Evolutionary conservation across 2,329 filamentous ascomycete genomes (phyloP).

Genomic region (Penicillium paneum): DNA sequence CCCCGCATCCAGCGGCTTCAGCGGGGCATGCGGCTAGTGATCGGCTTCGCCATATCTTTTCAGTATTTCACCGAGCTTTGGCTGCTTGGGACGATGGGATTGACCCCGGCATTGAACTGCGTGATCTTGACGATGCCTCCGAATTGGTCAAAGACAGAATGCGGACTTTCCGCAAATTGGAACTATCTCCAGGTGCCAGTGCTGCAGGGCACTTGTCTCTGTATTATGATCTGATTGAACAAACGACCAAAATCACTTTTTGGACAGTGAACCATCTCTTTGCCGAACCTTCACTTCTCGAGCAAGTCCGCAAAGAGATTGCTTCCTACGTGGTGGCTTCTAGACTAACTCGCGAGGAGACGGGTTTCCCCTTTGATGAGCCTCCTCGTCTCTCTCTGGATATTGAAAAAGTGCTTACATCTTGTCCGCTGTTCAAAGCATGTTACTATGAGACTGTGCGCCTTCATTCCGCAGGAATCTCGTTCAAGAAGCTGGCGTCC

Average conservation of each 20-base stretch:
- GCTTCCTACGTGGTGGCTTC: constrained; percentile 40
- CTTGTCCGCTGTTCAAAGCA: constrained; percentile 48
- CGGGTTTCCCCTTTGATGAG: constrained; percentile 44
- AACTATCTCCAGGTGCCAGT: constrained; percentile 38
- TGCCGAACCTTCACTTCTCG: constrained; percentile 39
- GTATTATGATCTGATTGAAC: constrained; percentile 55
- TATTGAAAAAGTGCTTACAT: constrained; percentile 39
- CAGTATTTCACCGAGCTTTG: constrained; percentile 45
- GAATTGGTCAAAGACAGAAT: constrained; percentile 45
- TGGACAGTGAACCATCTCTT: constrained; percentile 51
- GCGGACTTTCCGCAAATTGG: constrained; percentile 38
- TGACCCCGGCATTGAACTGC: constrained; percentile 44
- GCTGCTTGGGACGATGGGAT: constrained; percentile 42
- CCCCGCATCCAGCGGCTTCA: constrained; percentile 52
- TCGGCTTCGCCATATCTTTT: constrained; percentile 41
- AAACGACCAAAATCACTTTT: constrained; percentile 52
- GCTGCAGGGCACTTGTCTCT: constrained; percentile 48
- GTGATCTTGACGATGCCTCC: constrained; percentile 50
- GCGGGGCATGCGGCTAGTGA: constrained; percentile 48
- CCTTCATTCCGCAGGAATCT: constrained; percentile 43
- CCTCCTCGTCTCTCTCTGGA: constrained; percentile 44
- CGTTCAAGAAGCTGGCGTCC: constrained; percentile 41
- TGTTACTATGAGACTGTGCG: constrained; percentile 49
- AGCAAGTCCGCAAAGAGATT: constrained; percentile 47
- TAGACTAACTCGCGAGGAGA: constrained; percentile 36